A percentile compares a stretch with the other conserved stretches of the same genome.
Evolutionary conservation across 2,329 filamentous ascomycete genomes (phyloP).

Genomic region (Colletotrichum horii): DNA sequence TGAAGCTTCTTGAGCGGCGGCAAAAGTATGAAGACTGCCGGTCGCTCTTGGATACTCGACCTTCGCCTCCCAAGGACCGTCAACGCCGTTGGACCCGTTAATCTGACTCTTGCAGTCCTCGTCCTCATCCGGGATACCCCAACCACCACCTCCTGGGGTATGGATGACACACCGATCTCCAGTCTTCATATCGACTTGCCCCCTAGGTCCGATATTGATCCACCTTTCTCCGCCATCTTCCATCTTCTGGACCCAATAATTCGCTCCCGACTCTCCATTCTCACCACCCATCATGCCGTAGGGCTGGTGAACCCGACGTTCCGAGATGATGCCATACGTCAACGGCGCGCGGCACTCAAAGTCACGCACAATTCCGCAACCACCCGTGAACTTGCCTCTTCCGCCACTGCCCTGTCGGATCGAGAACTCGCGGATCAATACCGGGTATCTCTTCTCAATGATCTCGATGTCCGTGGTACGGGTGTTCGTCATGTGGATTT

Average conservation of each 20-base stretch:
- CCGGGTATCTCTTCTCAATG: constrained; percentile 78
- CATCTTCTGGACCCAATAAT: constrained; percentile 64
- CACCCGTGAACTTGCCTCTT: constrained; percentile 63
- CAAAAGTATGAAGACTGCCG: background rate
- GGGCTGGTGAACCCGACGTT: constrained; percentile 71
- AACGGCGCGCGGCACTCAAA: constrained; percentile 75
- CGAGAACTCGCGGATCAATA: constrained; percentile 73
- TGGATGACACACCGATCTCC: constrained; percentile 66
- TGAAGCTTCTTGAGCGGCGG: background rate
- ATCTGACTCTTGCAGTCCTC: background rate
- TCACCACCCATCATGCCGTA: constrained; percentile 76
- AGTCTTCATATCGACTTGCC: constrained; percentile 60
- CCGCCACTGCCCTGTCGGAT: constrained; percentile 69
- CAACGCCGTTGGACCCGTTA: background rate
- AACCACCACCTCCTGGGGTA: constrained; percentile 68
- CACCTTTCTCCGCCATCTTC: constrained; percentile 30
- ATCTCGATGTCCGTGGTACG: constrained; percentile 82
- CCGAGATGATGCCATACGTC: constrained; percentile 72
- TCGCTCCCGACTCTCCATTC: constrained; percentile 70
- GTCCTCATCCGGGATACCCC: constrained; percentile 40
- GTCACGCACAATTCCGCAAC: constrained; percentile 71
- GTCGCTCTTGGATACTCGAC: background rate
- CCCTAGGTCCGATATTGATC: constrained; percentile 64
- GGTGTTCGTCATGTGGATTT: constrained; percentile 87
- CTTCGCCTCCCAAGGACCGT: background rate